Conservation (phyloP, 2,329 filamentous ascomycete species). For the Trichoderma polysporum region DNA sequence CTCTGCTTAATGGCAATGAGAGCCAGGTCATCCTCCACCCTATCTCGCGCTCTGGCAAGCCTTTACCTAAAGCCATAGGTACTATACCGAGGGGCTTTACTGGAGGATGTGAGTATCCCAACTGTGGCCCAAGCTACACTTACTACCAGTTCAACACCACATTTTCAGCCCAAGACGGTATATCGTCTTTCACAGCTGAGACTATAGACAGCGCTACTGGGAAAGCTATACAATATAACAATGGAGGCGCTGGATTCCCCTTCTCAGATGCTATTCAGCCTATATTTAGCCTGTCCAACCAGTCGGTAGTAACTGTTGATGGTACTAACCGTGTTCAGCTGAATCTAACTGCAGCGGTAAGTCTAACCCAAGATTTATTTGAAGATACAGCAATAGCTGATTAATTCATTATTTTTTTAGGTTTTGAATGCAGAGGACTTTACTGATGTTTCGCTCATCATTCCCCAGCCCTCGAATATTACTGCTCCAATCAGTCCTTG, state of each 20-base stretch:
- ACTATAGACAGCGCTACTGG: neutral
- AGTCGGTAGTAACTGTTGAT: neutral
- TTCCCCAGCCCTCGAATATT: neutral
- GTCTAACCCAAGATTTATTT: neutral
- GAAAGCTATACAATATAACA: neutral
- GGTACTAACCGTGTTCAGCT: neutral
- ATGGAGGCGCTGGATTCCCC: neutral
- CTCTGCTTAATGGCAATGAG: neutral
- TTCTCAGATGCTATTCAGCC: neutral
- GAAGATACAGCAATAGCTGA: neutral
- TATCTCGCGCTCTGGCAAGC: neutral
- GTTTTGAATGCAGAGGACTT: neutral
- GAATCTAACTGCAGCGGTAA: neutral
- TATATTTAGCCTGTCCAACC: neutral
- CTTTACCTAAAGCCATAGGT: neutral
- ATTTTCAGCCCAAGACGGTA: neutral
- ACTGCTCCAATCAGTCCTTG: neutral
- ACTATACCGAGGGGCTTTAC: neutral
- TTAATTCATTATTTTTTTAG: neutral
- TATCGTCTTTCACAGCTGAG: conserved; percentile 7
- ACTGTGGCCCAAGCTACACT: neutral
- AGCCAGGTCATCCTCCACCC: neutral
- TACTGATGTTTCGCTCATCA: neutral
- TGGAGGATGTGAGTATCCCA: neutral
- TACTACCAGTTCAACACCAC: neutral